These are phyloP conservation scores for Penicillium sp. DNA, from an alignment of 2,329 filamentous ascomycete genomes.

Conservation along the genomic window DNA sequence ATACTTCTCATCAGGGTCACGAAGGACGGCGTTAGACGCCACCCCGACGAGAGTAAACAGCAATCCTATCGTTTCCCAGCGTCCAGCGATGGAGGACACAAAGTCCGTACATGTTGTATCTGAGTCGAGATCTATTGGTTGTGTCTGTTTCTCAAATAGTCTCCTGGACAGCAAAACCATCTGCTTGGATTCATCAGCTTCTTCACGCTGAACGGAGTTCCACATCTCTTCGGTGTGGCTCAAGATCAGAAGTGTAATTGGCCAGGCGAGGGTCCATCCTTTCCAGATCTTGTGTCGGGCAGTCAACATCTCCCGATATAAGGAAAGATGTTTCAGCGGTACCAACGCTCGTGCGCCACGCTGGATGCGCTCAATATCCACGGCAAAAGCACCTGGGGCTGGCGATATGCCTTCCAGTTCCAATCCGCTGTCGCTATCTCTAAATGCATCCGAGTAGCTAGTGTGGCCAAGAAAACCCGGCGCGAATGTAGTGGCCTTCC, in stretches of 20 bases:
- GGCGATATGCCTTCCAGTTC: background rate
- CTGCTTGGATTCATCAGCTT: constrained; percentile 9
- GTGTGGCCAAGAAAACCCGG: constrained; percentile 9
- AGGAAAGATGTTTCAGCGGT: constrained; percentile 20
- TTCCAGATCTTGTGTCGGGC: constrained; percentile 17
- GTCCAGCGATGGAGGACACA: constrained; percentile 10
- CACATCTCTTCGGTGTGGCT: constrained; percentile 19
- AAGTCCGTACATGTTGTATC: constrained; percentile 24
- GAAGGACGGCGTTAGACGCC: constrained; percentile 8
- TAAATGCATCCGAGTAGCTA: constrained; percentile 7
- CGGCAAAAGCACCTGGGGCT: background rate
- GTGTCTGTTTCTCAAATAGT: constrained; percentile 21
- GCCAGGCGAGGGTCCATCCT: constrained; percentile 22
- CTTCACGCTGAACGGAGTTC: constrained; percentile 3
- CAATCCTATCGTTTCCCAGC: constrained; percentile 27
- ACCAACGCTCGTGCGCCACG: constrained; percentile 24
- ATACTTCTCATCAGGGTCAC: background rate
- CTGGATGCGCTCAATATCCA: constrained; percentile 18
- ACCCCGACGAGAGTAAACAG: constrained; percentile 21
- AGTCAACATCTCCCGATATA: constrained; percentile 20
- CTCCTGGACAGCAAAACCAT: constrained; percentile 15
- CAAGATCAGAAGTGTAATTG: constrained; percentile 20
- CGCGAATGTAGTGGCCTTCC: background rate
- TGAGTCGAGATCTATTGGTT: constrained; percentile 12
- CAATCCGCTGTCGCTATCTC: constrained; percentile 10